Evolutionary conservation across 345 rosid genomes (phyloP).

Genomic region (Anastatica hierochuntica): DNA sequence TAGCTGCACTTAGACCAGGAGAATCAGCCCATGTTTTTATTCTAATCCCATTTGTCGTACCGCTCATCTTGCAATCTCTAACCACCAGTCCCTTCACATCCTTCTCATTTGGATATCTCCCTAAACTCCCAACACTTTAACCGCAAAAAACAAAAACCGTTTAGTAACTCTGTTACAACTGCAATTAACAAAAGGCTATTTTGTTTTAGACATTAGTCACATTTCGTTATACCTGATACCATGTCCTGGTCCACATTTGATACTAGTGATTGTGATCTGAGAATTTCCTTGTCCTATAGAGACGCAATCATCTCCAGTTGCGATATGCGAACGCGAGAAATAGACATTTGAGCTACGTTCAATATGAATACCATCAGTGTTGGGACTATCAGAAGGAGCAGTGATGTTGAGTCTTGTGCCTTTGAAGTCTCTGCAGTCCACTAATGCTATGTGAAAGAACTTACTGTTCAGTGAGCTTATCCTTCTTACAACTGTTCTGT

Average conservation of each 20-base stretch:
- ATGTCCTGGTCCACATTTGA: slow-evolving; percentile 39
- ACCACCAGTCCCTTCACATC: slow-evolving; percentile 43
- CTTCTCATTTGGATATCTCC: slow-evolving; percentile 40
- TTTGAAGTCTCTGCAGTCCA: slow-evolving; percentile 43
- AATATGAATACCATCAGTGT: slow-evolving; percentile 55
- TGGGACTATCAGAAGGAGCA: slow-evolving; percentile 49
- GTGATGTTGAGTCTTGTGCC: slow-evolving; percentile 30
- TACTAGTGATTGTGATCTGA: slow-evolving; percentile 25
- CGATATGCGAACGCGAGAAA: slow-evolving; percentile 27
- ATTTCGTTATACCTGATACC: slow-evolving; percentile 34
- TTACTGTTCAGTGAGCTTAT: slow-evolving; percentile 54
- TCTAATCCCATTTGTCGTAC: slow-evolving; percentile 43
- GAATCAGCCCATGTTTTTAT: slow-evolving; percentile 64
- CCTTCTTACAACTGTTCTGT: slow-evolving; percentile 32
- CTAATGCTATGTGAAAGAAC: slow-evolving; percentile 52
- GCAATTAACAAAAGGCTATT: too few species aligned
- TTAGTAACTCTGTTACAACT: too few species aligned
- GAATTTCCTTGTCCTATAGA: slow-evolving; percentile 32
- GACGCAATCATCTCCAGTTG: slow-evolving; percentile 55
- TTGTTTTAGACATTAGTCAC: too few species aligned
- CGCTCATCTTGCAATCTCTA: slow-evolving; percentile 36
- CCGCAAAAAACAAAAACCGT: background rate
- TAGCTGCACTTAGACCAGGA: slow-evolving; percentile 42
- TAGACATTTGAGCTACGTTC: slow-evolving; percentile 23
- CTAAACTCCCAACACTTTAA: slow-evolving; percentile 48